These are phyloP conservation scores for Papiliotrema laurentii DNA, from an alignment of 1,284 basidiomycete species.

Conservation along the genomic window DNA sequence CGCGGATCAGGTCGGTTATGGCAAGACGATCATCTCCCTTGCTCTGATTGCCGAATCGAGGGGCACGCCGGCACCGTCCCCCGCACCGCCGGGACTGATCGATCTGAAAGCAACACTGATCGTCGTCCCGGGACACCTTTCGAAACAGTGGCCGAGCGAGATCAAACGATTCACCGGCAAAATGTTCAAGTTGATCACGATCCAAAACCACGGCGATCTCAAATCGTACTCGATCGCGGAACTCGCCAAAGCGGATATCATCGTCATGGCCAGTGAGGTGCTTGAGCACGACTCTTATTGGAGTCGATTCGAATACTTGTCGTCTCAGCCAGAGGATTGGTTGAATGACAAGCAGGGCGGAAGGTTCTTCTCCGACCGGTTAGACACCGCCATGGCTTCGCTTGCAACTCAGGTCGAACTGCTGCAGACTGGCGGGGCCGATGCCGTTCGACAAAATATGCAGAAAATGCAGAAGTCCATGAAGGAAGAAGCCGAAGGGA, in stretches of 20 bases:
- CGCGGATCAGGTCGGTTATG: conserved; percentile 93
- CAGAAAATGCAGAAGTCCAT: conserved; percentile 51
- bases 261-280: conserved; percentile 80
- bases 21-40: conserved; percentile 91
- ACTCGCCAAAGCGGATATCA: conserved; percentile 75
- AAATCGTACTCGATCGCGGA: conserved; percentile 71
- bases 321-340: conserved; percentile 51
- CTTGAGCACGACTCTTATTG: conserved; percentile 75
- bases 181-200: conserved; percentile 54
- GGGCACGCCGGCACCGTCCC: conserved; percentile 56
- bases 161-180: conserved; percentile 69
- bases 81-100: conserved; percentile 50
- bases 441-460: conserved; percentile 60
- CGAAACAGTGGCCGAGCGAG: conserved; percentile 84
- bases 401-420: conserved; percentile 64
- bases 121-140: conserved; percentile 85
- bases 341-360: conserved; percentile 56
- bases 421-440: conserved; percentile 57
- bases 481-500: conserved; percentile 28
- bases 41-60: conserved; percentile 66
- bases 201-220: conserved; percentile 68
- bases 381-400: conserved; percentile 60
- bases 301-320: conserved; percentile 51
- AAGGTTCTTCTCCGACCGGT: conserved; percentile 78
- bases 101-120: conserved; percentile 74